Evolutionary conservation across 2,329 filamentous ascomycete species (phyloP).

Genomic region (Pseudogymnoascus sp.): DNA sequence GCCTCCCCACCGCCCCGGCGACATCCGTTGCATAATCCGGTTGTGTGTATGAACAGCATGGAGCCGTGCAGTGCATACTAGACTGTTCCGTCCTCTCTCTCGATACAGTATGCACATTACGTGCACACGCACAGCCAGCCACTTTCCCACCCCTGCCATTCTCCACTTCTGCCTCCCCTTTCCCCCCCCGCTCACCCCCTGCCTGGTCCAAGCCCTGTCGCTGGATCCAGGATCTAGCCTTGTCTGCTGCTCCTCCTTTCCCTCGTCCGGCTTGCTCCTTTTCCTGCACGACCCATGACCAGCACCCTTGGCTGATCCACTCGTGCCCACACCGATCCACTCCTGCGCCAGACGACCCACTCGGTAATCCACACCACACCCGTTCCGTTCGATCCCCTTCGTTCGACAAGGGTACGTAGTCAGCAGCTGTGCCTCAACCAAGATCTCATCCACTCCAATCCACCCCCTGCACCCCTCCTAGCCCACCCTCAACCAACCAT

Average conservation of each 20-base stretch:
- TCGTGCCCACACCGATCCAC: background rate
- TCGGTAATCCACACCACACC: background rate
- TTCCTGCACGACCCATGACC: background rate
- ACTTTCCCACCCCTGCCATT: background rate
- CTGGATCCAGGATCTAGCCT: background rate
- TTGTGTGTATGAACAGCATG: background rate
- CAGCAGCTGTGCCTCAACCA: too few relatives aligned
- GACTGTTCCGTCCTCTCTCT: background rate
- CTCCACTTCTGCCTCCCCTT: too few relatives aligned
- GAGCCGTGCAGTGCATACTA: background rate
- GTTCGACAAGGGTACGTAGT: too few relatives aligned
- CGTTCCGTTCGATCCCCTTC: background rate
- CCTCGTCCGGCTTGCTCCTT: background rate
- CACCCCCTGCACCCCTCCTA: background rate
- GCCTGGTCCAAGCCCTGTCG: background rate
- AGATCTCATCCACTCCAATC: background rate
- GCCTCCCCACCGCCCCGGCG: background rate
- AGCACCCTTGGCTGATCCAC: background rate
- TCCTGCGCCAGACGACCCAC: too few relatives aligned
- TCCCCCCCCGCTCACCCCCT: background rate
- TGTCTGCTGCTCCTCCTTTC: background rate
- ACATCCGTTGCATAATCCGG: constrained; percentile 4
- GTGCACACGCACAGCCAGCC: background rate
- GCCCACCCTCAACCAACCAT: background rate
- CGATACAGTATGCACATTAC: background rate